Base-by-base conservation (phyloP, 148 eudicot species). In the Spergularia marina region DNA sequence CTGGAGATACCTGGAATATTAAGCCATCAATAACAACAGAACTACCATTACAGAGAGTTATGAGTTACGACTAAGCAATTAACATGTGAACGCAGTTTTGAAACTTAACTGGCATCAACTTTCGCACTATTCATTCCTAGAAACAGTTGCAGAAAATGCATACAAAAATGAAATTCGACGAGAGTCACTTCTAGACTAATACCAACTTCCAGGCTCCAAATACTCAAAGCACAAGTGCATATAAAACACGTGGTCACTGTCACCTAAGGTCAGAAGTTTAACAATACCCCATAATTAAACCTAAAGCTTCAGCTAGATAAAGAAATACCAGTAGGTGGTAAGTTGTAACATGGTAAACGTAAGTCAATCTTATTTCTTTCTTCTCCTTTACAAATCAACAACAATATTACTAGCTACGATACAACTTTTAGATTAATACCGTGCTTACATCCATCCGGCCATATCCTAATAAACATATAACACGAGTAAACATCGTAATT, bases 1-100 rank as follows among this genome's bases (percentile, higher is more conserved):
- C 88, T 94, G 98, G 88, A 94, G 84, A 82, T 94, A 94, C 82
- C 98, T 94, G 83, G 77, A 91, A 64, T 18, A 82, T 47, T 79
- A 64, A 70, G 64, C 58, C 61, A 67, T 84, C 72, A 82, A 54
- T 79, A 49, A 71, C 57, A 15, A 68, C 39, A 18, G 68, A 25
- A 53, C n/a, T 69, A 17, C 73, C 13, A 3, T 49, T 11, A 67
- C 15, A 18, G 21, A 52, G 36, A 55, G 49, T 6, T 44, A 44
- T 9, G 44, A 0, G 6, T 41, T 4, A 41, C 6, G 0, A 44
- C 49, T 6, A 44, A 44, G 49, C 44, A 44, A 0, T 9, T 5
- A 44, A 10, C 49, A 44, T 20, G 39, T 49, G 55, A 68, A 68
- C 47, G 56, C 54, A 68, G 39, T 68, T 68, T 49, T 0, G 23